Evolutionary conservation across 1,284 basidiomycete genomes (phyloP), one percentile per base, ranked within the genome.

Genomic region (Leccinum huronense): DNA sequence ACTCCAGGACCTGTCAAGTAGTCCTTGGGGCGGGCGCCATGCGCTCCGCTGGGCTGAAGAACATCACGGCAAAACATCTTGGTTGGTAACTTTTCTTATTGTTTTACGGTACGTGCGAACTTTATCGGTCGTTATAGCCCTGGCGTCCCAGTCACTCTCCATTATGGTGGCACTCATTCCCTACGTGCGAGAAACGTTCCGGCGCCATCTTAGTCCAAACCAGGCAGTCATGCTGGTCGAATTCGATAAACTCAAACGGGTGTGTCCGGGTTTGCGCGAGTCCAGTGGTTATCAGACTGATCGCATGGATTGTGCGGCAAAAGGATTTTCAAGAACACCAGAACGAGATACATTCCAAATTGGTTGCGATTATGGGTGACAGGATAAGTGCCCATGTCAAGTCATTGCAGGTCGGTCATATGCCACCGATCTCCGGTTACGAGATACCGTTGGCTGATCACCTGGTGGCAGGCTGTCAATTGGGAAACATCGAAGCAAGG

Each of bases 281-380:
- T 53, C 45, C 30, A 53, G 56, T 55, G 61, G 42, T 27, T 58
- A 61, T 58, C 45, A n/a, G 59, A 55, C 63, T 75, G 42, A 77
- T 54, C 27, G 48, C 19, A 66, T 3, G 48, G 33, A 70, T 36
- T 30, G 42, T 19, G 64, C 7, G 48, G 36, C n/a, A 56, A 62
- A 67, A 94, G 90, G 97, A 99, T 77, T 98, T 93, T 75, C 95
- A 98, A 83, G 97, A 99, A 77, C 97, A 99, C 78, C 97, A 99
- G 79, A 94, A 96, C 75, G 97, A 99, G 81, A 98, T 99, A 61
- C 96, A 99, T 76, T 86, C 94, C 62, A 99, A 99, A 80, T 84
- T 99, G 61, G 91, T 99, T 59, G 93, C 95, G 42, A 99, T 99
- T 78, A 99, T 99, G 97, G 90, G 95, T 60, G 97, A 99, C 79